phyloP scores from a whole-genome alignment of 148 eudicot species.

The Rhododendron simsii region DNA sequence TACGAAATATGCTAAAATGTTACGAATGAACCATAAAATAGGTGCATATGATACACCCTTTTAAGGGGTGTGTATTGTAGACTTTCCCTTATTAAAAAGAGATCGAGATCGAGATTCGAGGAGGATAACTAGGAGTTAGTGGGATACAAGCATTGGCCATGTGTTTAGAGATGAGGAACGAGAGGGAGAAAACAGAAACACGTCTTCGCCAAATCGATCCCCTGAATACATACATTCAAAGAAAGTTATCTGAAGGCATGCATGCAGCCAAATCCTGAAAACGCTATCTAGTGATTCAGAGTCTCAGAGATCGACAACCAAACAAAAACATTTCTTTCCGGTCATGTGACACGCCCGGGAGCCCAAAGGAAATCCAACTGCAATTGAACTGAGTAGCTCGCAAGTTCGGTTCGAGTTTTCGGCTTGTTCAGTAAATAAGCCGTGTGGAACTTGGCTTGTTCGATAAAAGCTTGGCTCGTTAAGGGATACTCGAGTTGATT shows the following conservation, averaged over 20 bases:
- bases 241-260: not conserved
- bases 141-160: not conserved
- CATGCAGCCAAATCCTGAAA: not conserved
- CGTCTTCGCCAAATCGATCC: not conserved
- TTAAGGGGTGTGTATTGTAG: too few species aligned
- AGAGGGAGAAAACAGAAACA: conserved; percentile 6
- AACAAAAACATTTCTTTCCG: not conserved
- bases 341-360: not conserved
- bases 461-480: too few species aligned
- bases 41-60: too few species aligned
- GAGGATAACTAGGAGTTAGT: not conserved
- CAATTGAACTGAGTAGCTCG: too few species aligned
- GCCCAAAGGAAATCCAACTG: too few species aligned
- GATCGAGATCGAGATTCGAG: not conserved
- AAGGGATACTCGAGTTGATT: too few species aligned
- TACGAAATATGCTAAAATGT: too few species aligned
- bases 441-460: too few species aligned
- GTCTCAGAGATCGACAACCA: not conserved
- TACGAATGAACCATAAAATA: too few species aligned
- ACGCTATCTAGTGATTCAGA: not conserved
- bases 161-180: conserved; percentile 2
- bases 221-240: too few species aligned
- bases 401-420: too few species aligned
- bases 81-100: not conserved
- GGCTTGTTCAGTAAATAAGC: too few species aligned